Base-by-base conservation (phyloP, 2,329 filamentous ascomycete species). In the Epicoccum sorghinum region DNA sequence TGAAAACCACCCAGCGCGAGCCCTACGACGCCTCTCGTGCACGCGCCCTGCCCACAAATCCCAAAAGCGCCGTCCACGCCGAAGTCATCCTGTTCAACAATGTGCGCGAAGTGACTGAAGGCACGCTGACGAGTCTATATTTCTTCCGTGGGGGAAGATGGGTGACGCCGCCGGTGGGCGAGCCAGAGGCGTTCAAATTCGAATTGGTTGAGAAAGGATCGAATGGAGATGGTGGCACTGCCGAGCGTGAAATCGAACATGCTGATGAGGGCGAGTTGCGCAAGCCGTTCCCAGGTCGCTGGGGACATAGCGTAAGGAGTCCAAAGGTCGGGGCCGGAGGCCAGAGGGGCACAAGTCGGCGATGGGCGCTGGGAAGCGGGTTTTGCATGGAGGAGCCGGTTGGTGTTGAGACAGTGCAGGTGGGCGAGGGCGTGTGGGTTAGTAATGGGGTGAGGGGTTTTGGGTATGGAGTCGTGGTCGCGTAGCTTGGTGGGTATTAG, bases 401-500 rank as follows among this genome's bases (percentile, higher is more conserved):
- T 13, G 73, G 72, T n/a, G 79, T 78, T 2, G 76, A 81, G 10
- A 86, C 86, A 6, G 72, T 96, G 10, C 69, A 80, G 3, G 80
- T 90, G 59, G 90, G 88, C 1, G 93, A 97, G 72, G 82, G 87
- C 47, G 89, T 93, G 58, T 96, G 91, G 89, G 77, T 97, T 47
- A 96, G 92, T 73, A 97, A 93, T 73, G 92, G 90, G 0, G 89
- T 93, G 1, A 83, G 89, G 60, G 93, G 93, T 0, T 96, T 96
- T 68, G 65, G 68, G 22, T 69, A 64, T 60, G 71, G 72, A 41
- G 69, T 50, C 38, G 70, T 75, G 1, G 70, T 75, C 3, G 64
- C 2, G 27, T 55, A 50, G 41, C 27, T 29, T 6, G 2, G 27
- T 7, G 27, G 9, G 27, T 9, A 29, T 29, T 1, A 29, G 27